Evolutionary conservation across 345 rosid species (phyloP), one percentile per base, ranked within the genome.

Genomic region (Murraya paniculata): DNA sequence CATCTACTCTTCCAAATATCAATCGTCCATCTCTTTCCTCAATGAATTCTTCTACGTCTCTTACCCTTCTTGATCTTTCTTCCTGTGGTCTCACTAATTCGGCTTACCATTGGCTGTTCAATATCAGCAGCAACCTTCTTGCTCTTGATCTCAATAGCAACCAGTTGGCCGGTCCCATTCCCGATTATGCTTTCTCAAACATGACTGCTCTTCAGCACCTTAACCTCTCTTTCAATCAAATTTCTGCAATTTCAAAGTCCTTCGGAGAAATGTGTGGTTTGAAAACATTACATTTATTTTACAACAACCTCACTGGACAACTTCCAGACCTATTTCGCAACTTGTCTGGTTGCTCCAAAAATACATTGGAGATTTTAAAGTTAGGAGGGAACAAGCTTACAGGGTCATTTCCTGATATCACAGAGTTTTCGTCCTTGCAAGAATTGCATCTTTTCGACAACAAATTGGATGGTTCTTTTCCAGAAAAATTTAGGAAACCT

Each of bases 371-470:
- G 81, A 14, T 61, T 13, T 68, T 81, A 77, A 35, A 9, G 4
- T 45, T 82, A 58, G 61, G 2, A 5, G 13, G 2, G 10, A 84
- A 82, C 50, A 24, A 67, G n/a, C 59, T 86, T 9, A 38, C 4
- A 33, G 85, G 87, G 7, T 74, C 73, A 0, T 39, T 84, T 68
- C 77, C 79, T 31, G 71, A 36, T n/a, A 19, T 75, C 3, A 64
- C 22, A 21, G 9, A 1, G 33, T 58, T 75, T 31, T 19, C 72
- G 9, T 72, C 61, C 0, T 71, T 72, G 56, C 65, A 31, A 64
- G 77, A 72, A 22, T n/a, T 82, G 66, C 0, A 39, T 58, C 79
- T 85, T 48, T 30, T 9, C 21, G 10, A 24, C 45, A 83, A 83
- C 71, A 38, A 35, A 10, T 2, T 82, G 41, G 68, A 36, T 8